A percentile compares a stretch with the other conserved stretches of the same genome.
These are phyloP conservation scores for Raffaelea deltoideospora DNA, from an alignment of 2,329 filamentous ascomycete genomes.

Conservation along the genomic window DNA sequence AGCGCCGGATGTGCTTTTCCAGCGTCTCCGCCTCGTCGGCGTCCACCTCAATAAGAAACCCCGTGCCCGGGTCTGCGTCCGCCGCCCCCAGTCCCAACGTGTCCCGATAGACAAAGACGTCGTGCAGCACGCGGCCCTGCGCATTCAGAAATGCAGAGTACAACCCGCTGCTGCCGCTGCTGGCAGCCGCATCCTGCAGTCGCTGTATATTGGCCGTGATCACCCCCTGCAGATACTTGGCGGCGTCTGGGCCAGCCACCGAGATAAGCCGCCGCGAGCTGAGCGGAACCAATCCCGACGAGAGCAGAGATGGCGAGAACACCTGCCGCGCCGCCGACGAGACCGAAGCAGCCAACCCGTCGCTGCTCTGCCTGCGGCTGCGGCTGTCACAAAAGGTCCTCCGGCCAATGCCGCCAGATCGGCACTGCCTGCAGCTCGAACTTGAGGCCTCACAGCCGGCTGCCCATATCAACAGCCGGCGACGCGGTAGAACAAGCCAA, in stretches of 20 bases:
- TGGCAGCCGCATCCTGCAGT: not conserved
- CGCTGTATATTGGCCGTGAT: constrained; percentile 56
- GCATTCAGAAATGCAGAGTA: constrained; percentile 82
- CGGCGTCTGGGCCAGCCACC: constrained; percentile 62
- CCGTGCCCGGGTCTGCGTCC: constrained; percentile 8
- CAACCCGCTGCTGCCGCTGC: constrained; percentile 32
- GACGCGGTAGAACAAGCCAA: no score
- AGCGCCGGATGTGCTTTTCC: constrained; percentile 61
- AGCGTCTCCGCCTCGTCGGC: constrained; percentile 46
- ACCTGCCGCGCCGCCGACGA: no score
- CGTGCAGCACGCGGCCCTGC: constrained; percentile 68
- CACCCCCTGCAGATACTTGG: constrained; percentile 77
- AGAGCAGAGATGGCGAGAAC: no score
- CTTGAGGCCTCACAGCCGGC: no score
- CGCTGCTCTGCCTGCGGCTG: no score
- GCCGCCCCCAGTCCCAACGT: constrained; percentile 14
- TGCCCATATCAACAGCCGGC: no score
- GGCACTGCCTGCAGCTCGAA: no score
- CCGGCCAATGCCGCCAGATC: no score
- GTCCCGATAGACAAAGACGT: constrained; percentile 76
- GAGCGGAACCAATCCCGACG: no score
- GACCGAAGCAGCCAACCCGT: no score
- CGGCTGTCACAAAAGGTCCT: no score
- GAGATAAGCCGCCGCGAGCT: constrained; percentile 68
- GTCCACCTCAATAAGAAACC: constrained; percentile 75